A percentile compares a stretch with the other conserved stretches of the same genome.
phyloP scores from a whole-genome alignment of 345 rosid genomes.

The Erysimum cheiranthoides region DNA sequence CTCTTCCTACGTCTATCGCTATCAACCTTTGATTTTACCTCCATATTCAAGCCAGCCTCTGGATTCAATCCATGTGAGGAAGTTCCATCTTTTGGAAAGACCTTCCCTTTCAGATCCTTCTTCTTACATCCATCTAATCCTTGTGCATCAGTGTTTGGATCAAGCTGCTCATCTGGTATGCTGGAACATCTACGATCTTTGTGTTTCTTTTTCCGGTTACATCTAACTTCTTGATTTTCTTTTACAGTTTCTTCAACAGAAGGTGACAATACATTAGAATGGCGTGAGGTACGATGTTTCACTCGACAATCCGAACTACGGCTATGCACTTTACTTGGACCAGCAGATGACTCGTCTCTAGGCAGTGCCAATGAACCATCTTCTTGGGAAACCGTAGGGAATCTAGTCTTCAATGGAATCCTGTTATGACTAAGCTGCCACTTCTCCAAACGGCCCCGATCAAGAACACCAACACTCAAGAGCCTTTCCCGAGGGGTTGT shows the following conservation, averaged over 20 bases:
- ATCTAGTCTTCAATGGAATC: conserved; percentile 45
- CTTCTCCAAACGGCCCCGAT: conserved; percentile 85
- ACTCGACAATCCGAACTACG: conserved; percentile 50
- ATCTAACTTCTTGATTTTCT: conserved; percentile 45
- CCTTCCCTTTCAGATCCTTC: conserved; percentile 44
- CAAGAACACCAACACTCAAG: conserved; percentile 89
- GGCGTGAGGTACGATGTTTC: conserved; percentile 52
- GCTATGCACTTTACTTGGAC: conserved; percentile 54
- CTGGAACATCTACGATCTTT: conserved; percentile 36
- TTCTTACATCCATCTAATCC: conserved; percentile 43
- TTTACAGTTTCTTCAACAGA: conserved; percentile 42
- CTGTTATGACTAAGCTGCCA: conserved; percentile 73
- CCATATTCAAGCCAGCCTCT: conserved; percentile 41
- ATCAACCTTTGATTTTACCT: conserved; percentile 45
- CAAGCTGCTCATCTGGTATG: conserved; percentile 42
- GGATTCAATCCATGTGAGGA: conserved; percentile 42
- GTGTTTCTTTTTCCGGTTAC: conserved; percentile 31
- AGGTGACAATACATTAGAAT: conserved; percentile 52
- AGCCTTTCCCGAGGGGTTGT: conserved; percentile 58
- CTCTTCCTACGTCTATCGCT: conserved; percentile 42
- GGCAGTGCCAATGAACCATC: conserved; percentile 51
- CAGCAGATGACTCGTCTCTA: conserved; percentile 57
- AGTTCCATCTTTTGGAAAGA: conserved; percentile 37
- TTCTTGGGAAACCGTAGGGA: conserved; percentile 57
- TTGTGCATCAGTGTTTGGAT: conserved; percentile 34